These are phyloP conservation scores for Amphicarpaea edgeworthii DNA, from an alignment of 306 rosid genomes.

Conservation along the genomic window DNA sequence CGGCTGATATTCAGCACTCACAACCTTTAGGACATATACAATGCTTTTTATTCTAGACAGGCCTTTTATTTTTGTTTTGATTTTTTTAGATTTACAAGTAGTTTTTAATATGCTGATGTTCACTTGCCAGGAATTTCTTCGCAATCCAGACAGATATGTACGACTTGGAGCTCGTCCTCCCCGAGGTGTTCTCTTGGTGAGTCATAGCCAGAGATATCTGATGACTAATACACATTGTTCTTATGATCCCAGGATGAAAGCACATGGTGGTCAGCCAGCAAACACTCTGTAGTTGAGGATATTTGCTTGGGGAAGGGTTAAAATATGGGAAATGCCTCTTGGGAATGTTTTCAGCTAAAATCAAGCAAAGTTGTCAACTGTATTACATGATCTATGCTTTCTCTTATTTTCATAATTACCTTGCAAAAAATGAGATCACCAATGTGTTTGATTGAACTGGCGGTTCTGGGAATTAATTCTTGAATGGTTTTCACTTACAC, in stretches of 20 bases:
- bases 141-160: conserved; percentile 88
- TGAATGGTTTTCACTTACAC: conserved; percentile 4
- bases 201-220: conserved; percentile 49
- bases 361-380: conserved; percentile 6
- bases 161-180: conserved; percentile 99
- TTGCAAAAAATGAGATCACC: conserved; percentile 8
- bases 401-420: conserved; percentile 15
- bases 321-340: conserved; percentile 40
- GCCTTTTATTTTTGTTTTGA: conserved; percentile 21
- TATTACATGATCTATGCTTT: conserved; percentile 28
- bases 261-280: conserved; percentile 19
- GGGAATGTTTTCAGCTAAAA: conserved; percentile 27
- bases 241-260: conserved; percentile 14
- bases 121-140: conserved; percentile 90
- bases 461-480: conserved; percentile 15
- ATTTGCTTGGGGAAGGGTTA: conserved; percentile 23
- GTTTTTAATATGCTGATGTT: conserved; percentile 48
- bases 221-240: conserved; percentile 3
- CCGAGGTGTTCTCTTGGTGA: conserved; percentile 98
- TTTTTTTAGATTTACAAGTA: conserved; percentile 29
- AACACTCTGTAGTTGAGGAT: conserved; percentile 1
- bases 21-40: conserved; percentile 43
- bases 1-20: conserved; percentile 21
- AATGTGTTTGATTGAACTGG: conserved; percentile 30
- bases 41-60: conserved; percentile 32